phyloP scores from a whole-genome alignment of 2,329 filamentous ascomycete genomes.

The Fusarium illudens region DNA sequence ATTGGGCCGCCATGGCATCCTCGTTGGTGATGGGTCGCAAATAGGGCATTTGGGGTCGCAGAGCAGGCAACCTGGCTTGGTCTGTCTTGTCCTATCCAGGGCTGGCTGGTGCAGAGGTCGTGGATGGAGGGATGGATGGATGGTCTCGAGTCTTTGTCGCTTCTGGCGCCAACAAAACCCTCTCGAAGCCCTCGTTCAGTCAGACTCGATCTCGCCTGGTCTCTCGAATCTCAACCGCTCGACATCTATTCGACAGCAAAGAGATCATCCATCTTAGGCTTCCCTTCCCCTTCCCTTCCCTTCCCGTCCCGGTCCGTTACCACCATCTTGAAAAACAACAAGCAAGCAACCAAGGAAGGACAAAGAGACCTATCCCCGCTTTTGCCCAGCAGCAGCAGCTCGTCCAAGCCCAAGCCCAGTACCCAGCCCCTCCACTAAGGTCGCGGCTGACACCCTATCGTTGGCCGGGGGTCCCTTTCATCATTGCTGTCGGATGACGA shows the following conservation, averaged over 20 bases:
- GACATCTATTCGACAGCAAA: constrained; percentile 3
- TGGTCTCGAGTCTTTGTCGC: constrained; percentile 13
- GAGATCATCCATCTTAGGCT: constrained; percentile 28
- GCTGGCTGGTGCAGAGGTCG: constrained; percentile 14
- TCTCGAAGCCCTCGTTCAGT: background rate
- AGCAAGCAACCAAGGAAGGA: constrained; percentile 15
- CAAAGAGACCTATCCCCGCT: constrained; percentile 33
- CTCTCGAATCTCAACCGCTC: constrained; percentile 2
- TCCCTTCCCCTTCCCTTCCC: constrained; percentile 39
- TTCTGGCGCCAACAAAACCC: background rate
- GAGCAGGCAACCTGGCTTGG: constrained; percentile 29
- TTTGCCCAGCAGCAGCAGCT: constrained; percentile 26
- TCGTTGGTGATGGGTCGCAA: constrained; percentile 22
- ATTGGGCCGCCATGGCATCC: constrained; percentile 41
- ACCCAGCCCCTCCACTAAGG: constrained; percentile 40
- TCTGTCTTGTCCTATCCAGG: background rate
- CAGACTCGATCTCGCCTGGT: background rate
- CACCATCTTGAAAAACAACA: constrained; percentile 28
- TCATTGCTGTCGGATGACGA: constrained; percentile 43
- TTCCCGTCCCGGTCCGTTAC: constrained; percentile 38
- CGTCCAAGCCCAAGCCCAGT: background rate
- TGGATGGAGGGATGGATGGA: background rate
- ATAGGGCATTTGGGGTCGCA: constrained; percentile 20
- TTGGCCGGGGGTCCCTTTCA: constrained; percentile 40
- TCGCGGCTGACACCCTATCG: constrained; percentile 42